phyloP scores from a whole-genome alignment of 2,329 filamentous ascomycete species.

The Fusarium nygamai region DNA sequence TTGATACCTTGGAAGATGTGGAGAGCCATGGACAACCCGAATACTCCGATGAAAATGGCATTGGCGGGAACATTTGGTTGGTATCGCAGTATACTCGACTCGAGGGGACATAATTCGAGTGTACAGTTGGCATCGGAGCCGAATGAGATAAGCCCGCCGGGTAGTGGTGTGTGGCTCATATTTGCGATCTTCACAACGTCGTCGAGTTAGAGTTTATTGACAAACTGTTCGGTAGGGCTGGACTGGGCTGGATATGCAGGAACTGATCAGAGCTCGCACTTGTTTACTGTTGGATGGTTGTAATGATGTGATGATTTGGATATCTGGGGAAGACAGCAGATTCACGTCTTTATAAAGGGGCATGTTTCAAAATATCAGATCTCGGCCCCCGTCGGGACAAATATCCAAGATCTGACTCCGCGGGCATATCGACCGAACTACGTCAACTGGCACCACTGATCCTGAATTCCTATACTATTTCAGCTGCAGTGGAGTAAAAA shows the following conservation, averaged over 20 bases:
- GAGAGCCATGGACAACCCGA: conserved; percentile 27
- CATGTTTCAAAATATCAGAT: conserved; percentile 1
- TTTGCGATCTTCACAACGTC: background rate
- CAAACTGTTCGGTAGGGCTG: background rate
- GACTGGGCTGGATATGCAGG: background rate
- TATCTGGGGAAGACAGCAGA: background rate
- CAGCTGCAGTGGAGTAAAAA: conserved; percentile 6
- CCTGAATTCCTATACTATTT: background rate
- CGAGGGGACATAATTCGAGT: conserved; percentile 38
- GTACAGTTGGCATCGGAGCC: conserved; percentile 40
- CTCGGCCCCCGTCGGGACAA: background rate
- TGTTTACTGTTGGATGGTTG: background rate
- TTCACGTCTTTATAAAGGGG: conserved; percentile 1
- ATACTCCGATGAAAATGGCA: conserved; percentile 32
- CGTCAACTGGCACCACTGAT: conserved; percentile 11
- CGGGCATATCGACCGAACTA: background rate
- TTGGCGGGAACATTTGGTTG: conserved; percentile 36
- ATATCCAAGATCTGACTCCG: background rate
- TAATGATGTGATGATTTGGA: background rate
- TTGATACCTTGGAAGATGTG: conserved; percentile 36
- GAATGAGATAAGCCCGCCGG: conserved; percentile 38
- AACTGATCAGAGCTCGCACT: background rate
- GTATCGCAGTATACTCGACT: conserved; percentile 39
- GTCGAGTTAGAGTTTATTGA: background rate
- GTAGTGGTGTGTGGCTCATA: conserved; percentile 18